A percentile compares a stretch with the other conserved stretches of the same genome.
Conservation (phyloP, 352 stramenopile genomes). For the Pythium periplocum region DNA sequence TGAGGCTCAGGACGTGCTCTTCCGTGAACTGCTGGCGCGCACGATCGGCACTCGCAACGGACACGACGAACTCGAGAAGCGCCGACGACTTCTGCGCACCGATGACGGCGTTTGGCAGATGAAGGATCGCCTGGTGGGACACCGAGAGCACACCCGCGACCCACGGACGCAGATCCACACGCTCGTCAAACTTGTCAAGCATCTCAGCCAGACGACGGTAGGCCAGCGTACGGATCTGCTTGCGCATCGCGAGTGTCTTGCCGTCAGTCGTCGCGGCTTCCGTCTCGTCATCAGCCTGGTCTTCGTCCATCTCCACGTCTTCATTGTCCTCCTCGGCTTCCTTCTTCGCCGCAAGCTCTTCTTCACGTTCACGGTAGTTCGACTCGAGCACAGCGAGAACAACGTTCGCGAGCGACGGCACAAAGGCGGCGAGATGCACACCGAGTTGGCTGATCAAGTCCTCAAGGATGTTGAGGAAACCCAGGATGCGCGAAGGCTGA, state of each 20-base stretch:
- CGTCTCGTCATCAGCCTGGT: conserved; percentile 12
- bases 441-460: conserved; percentile 85
- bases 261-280: conserved; percentile 9
- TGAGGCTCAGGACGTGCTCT: conserved; percentile 37
- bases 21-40: conserved; percentile 34
- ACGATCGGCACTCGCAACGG: conserved; percentile 38
- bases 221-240: conserved; percentile 76
- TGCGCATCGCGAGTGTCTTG: conserved; percentile 40
- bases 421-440: conserved; percentile 74
- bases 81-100: conserved; percentile 73
- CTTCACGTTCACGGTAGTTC: conserved; percentile 30
- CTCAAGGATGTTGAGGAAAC: conserved; percentile 88
- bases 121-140: conserved; percentile 49
- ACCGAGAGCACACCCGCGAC: conserved; percentile 39
- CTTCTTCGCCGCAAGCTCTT: conserved; percentile 11
- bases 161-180: conserved; percentile 61
- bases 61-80: conserved; percentile 69
- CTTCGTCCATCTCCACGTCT: conserved; percentile 18
- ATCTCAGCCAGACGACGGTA: conserved; percentile 72
- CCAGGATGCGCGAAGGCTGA: conserved; percentile 73
- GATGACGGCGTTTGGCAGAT: conserved; percentile 65
- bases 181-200: conserved; percentile 75
- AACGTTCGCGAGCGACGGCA: conserved; percentile 72
- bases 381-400: conserved; percentile 67
- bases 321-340: conserved; percentile 15